These are phyloP conservation scores for Xerocomus nothofagi DNA, from an alignment of 1,284 basidiomycete genomes.

Conservation along the genomic window DNA sequence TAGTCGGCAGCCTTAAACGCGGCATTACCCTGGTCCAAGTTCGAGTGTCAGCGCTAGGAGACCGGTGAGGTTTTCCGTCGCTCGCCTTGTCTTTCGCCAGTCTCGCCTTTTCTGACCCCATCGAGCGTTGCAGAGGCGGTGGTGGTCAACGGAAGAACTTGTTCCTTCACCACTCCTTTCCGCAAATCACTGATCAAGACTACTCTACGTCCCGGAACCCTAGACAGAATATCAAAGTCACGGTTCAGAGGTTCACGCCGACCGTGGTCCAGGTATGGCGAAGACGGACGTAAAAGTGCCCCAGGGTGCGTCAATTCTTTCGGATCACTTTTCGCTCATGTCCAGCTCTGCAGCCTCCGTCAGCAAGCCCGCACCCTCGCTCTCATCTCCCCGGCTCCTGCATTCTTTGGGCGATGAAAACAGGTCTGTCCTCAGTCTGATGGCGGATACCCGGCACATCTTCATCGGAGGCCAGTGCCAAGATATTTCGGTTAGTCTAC, in stretches of 20 bases:
- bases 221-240: not conserved
- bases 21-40: conserved; percentile 51
- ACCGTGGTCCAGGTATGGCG: conserved; percentile 1
- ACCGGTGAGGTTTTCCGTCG: not conserved
- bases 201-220: not conserved
- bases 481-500: conserved; percentile 48
- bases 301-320: conserved; percentile 24
- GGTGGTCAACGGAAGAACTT: conserved; percentile 3
- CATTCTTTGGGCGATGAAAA: conserved; percentile 71
- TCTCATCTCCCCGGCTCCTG: conserved; percentile 46
- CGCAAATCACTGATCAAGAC: no score
- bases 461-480: conserved; percentile 84
- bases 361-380: conserved; percentile 49
- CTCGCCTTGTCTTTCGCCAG: conserved; percentile 35
- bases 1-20: conserved; percentile 58
- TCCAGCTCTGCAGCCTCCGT: conserved; percentile 50
- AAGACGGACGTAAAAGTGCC: conserved; percentile 21
- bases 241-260: conserved; percentile 7
- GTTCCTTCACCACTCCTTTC: no score
- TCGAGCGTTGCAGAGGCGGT: conserved; percentile 13
- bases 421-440: conserved; percentile 75
- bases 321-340: conserved; percentile 11
- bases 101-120: conserved; percentile 37
- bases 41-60: not conserved
- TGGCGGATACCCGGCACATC: conserved; percentile 70